These are phyloP conservation scores for Cytospora leucostoma DNA, from an alignment of 2,329 filamentous ascomycete species.

Conservation along the genomic window DNA sequence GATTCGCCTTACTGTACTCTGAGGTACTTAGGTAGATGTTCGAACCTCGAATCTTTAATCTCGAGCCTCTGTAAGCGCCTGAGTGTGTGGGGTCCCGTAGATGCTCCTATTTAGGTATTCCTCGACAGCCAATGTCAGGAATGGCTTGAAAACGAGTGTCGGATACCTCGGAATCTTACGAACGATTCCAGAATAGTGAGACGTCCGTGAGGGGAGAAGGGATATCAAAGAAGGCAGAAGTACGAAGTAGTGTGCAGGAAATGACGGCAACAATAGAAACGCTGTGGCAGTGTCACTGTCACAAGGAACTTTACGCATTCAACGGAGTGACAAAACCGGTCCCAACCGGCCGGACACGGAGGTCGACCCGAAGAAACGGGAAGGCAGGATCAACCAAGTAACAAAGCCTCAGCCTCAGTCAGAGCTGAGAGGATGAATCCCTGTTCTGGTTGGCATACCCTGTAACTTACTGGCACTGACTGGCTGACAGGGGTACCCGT, in stretches of 20 bases:
- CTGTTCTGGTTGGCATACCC: too few relatives aligned
- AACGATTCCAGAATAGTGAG: not conserved
- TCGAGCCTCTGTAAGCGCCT: not conserved
- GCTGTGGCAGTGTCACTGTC: not conserved
- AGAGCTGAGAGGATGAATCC: too few relatives aligned
- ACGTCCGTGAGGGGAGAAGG: not conserved
- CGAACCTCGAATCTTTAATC: too few relatives aligned
- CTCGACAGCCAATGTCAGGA: not conserved
- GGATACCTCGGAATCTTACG: not conserved
- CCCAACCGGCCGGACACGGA: conserved; percentile 13
- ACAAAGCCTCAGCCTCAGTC: too few relatives aligned
- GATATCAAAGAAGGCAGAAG: not conserved
- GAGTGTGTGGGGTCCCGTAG: not conserved
- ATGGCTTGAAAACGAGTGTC: not conserved
- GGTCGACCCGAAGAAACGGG: not conserved
- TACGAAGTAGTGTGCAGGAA: not conserved
- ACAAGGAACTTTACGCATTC: not conserved
- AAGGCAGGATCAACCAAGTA: too few relatives aligned
- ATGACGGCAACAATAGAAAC: not conserved
- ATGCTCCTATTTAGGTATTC: not conserved
- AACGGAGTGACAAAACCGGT: conserved; percentile 4
- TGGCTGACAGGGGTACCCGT: too few relatives aligned
- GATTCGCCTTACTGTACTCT: not conserved
- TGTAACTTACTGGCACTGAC: too few relatives aligned
- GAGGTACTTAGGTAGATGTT: too few relatives aligned